These are phyloP conservation scores for Tothia fuscella DNA, from an alignment of 2,329 filamentous ascomycete species.

Conservation along the genomic window DNA sequence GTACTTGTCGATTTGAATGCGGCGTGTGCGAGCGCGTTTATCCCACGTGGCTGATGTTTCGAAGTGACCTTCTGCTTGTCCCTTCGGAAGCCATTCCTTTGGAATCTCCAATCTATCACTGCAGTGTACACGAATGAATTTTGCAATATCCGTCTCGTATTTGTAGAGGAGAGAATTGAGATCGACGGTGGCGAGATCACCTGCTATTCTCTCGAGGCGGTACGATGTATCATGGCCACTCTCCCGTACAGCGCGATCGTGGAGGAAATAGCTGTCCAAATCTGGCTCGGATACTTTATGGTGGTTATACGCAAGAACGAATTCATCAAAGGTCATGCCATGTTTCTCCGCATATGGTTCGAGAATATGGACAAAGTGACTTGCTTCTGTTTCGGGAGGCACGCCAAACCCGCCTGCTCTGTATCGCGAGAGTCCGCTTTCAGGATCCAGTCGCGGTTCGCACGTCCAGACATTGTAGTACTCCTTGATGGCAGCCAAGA, in stretches of 20 bases:
- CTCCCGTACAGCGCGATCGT: slow-evolving; percentile 90
- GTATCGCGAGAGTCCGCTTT: slow-evolving; percentile 73
- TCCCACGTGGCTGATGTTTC: slow-evolving; percentile 87
- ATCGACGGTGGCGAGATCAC: slow-evolving; percentile 84
- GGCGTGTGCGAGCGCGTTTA: slow-evolving; percentile 71
- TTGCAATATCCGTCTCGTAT: slow-evolving; percentile 88
- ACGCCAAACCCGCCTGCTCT: slow-evolving; percentile 73
- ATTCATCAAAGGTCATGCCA: slow-evolving; percentile 68
- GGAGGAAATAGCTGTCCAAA: slow-evolving; percentile 87
- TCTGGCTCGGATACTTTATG: slow-evolving; percentile 69
- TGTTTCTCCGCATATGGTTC: slow-evolving; percentile 75
- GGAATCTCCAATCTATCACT: slow-evolving; percentile 73
- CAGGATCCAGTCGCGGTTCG: slow-evolving; percentile 59
- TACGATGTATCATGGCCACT: slow-evolving; percentile 96
- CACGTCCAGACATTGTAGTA: slow-evolving; percentile 81
- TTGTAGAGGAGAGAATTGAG: slow-evolving; percentile 93
- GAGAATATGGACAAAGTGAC: slow-evolving; percentile 74
- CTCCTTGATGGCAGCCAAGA: slow-evolving; percentile 91
- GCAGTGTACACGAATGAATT: slow-evolving; percentile 74
- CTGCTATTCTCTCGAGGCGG: slow-evolving; percentile 76
- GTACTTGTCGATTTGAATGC: slow-evolving; percentile 79
- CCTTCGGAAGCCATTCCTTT: slow-evolving; percentile 62
- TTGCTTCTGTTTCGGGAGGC: slow-evolving; percentile 81
- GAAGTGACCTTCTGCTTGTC: slow-evolving; percentile 51
- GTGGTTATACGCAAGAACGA: slow-evolving; percentile 79